Base-by-base conservation (phyloP, 2,329 filamentous ascomycete genomes). In the Apiospora saccharicola region DNA sequence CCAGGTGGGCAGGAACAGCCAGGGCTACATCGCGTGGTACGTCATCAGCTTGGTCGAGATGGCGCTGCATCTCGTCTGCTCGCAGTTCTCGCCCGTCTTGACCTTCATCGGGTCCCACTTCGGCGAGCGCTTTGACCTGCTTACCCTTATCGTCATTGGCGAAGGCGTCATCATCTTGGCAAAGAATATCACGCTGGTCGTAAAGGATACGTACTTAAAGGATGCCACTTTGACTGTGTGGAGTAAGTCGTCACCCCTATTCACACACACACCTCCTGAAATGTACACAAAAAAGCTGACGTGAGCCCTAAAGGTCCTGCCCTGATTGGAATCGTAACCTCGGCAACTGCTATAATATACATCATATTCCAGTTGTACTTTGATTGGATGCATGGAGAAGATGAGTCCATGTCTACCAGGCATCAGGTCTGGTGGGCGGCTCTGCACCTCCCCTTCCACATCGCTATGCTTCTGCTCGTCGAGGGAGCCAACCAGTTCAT, bases 61-160 rank as follows among this genome's bases (percentile, higher is more conserved):
- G n/a, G 75, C 87, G 22, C 76, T 84, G 12, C 85, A 87, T 4
- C 84, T 92, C 51, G 80, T 80, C 3, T 81, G 90, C 5, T 90
- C 90, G 13, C 86, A 85, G 68, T 81, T 83, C 41, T 91, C 86
- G 79, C 83, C 86, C 6, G 86, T 88, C 64, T 83, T 92, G 53
- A 89, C 88, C 72, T 90, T 92, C 77, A 86, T 89, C 74, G 85
- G 88, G 71, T 92, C 89, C 0, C 90, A 92, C 78, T 79, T 92
- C 70, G 90, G 90, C 78, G 89, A 90, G 76, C 86, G 91, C 16
- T 88, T 92, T 85, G 87, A 87, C 34, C 83, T 92, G 4, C 83
- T 92, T 72, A 92, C 90, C 0, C 84, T 92, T 69, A 91, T 92
- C 74, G 70, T 76, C 47, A 72, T 76, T 19, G 75, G 72, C 26